These are phyloP conservation scores for Graphiopsis chlorocephala DNA, from an alignment of 2,329 filamentous ascomycete genomes.

Conservation along the genomic window DNA sequence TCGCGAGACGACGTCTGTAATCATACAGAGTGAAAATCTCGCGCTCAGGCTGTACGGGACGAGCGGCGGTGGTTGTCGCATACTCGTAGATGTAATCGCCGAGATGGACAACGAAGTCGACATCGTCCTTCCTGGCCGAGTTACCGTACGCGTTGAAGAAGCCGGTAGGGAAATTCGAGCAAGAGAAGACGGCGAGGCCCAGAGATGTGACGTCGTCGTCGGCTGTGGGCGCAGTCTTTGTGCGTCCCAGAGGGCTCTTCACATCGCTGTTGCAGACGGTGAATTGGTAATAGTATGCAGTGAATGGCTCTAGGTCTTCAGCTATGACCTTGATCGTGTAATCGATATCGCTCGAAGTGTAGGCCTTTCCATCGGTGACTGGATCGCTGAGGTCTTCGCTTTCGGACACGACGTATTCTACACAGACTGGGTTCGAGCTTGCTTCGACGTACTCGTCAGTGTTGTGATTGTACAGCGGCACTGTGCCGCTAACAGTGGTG, in stretches of 20 bases:
- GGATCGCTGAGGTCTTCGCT: constrained; percentile 21
- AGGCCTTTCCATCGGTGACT: constrained; percentile 23
- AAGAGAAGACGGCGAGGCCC: constrained; percentile 28
- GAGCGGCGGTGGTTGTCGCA: constrained; percentile 35
- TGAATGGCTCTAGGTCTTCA: constrained; percentile 24
- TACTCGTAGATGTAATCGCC: constrained; percentile 47
- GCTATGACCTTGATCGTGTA: constrained; percentile 31
- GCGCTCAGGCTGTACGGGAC: constrained; percentile 33
- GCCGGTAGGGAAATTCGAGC: constrained; percentile 27
- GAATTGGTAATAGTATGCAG: constrained; percentile 31
- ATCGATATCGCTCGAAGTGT: constrained; percentile 31
- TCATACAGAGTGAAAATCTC: constrained; percentile 44
- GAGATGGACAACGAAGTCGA: constrained; percentile 41
- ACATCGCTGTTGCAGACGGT: constrained; percentile 24
- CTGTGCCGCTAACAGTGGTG: constrained; percentile 27
- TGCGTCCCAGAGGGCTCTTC: constrained; percentile 26
- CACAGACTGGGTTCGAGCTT: constrained; percentile 24
- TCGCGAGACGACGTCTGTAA: constrained; percentile 43
- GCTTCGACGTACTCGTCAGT: constrained; percentile 26
- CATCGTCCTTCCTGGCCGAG: constrained; percentile 32
- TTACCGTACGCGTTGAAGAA: constrained; percentile 32
- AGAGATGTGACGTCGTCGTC: constrained; percentile 26
- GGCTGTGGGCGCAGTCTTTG: constrained; percentile 26
- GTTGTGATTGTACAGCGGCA: constrained; percentile 28
- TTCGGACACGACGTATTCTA: constrained; percentile 22